phyloP scores from a whole-genome alignment of 495 filamentous ascomycete genomes.

The Lepidopterella palustris region DNA sequence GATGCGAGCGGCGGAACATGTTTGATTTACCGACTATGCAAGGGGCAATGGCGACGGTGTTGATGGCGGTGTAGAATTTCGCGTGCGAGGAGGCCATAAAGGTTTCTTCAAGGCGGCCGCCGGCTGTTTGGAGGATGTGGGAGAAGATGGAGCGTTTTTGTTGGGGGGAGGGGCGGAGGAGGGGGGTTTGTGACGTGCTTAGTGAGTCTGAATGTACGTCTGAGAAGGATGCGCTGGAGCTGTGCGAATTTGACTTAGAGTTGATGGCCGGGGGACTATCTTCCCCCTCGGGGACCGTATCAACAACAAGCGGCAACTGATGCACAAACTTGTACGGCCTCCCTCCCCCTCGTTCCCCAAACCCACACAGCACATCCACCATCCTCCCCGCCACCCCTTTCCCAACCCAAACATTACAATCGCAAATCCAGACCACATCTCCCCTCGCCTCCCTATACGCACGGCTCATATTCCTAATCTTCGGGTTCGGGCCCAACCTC shows the following conservation, averaged over 20 bases:
- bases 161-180: neutral
- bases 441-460: conserved; percentile 91
- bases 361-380: conserved; percentile 79
- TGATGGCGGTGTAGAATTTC: conserved; percentile 98
- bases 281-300: conserved; percentile 47
- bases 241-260: conserved; percentile 23
- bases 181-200: conserved; percentile 17
- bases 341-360: conserved; percentile 32
- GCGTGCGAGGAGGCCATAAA: conserved; percentile 93
- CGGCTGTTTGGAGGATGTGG: conserved; percentile 43
- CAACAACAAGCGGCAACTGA: conserved; percentile 81
- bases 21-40: conserved; percentile 97
- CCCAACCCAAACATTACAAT: conserved; percentile 94
- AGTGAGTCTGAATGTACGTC: conserved; percentile 24
- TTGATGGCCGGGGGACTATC: conserved; percentile 38
- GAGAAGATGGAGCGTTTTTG: neutral
- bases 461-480: conserved; percentile 94
- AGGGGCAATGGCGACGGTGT: conserved; percentile 81
- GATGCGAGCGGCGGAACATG: conserved; percentile 92
- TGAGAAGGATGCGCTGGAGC: conserved; percentile 1
- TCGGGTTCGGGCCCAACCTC: conserved; percentile 84
- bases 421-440: conserved; percentile 89
- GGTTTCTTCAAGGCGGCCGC: conserved; percentile 85
- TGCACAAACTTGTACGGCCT: conserved; percentile 90
- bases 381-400: conserved; percentile 72